A percentile compares a stretch with the other conserved stretches of the same genome.
These are phyloP conservation scores for Cenchrus purpureus DNA, from an alignment of 176 grass and related monocot genomes.

Conservation along the genomic window DNA sequence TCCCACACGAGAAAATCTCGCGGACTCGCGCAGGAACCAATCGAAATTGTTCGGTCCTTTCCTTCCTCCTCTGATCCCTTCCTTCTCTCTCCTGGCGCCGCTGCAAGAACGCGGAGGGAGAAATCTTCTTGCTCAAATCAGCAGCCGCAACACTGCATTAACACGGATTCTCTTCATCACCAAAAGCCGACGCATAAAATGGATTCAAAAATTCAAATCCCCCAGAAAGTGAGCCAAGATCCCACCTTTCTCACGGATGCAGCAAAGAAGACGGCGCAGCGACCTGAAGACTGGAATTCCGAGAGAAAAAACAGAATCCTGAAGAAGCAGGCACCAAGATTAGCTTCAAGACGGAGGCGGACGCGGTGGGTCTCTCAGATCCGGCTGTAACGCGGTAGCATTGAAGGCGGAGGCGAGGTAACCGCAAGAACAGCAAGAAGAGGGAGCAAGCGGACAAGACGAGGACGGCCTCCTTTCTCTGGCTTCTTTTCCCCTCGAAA, in stretches of 20 bases:
- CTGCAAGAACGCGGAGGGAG: conserved; percentile 4
- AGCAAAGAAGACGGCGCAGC: background rate
- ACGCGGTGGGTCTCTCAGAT: conserved; percentile 41
- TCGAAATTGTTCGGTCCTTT: background rate
- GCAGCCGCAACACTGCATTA: conserved; percentile 25
- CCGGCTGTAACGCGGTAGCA: conserved; percentile 53
- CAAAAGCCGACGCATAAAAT: background rate
- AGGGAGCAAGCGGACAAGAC: conserved; percentile 3
- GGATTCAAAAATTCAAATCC: conserved; percentile 14
- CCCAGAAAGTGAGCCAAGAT: conserved; percentile 40
- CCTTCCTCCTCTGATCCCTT: background rate
- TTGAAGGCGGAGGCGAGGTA: conserved; percentile 41
- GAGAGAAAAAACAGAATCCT: background rate
- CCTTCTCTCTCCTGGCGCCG: no score
- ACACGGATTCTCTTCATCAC: background rate
- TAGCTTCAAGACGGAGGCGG: conserved; percentile 11
- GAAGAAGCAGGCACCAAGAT: background rate
- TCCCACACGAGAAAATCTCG: background rate
- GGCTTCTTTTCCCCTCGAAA: background rate
- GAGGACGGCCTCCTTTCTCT: background rate
- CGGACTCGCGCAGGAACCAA: conserved; percentile 35
- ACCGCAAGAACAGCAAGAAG: conserved; percentile 39
- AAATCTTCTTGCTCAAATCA: conserved; percentile 24
- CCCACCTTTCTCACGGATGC: conserved; percentile 30
- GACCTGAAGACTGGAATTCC: background rate